phyloP scores from a whole-genome alignment of 805 yeast species.

The Candida sakaeoensis region DNA sequence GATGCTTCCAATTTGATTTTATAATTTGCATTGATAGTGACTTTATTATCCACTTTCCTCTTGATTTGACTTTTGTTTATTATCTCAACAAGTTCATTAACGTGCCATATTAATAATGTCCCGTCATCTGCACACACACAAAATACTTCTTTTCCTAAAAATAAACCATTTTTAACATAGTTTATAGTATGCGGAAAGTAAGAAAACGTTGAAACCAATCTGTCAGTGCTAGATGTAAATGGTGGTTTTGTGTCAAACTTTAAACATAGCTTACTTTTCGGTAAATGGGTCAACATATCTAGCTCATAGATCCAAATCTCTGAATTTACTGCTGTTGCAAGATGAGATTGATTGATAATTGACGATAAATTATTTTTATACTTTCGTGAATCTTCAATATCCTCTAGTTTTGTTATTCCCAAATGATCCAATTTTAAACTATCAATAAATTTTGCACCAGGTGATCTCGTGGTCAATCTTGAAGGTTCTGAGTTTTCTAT shows the following conservation, averaged over 20 bases:
- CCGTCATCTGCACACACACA: conserved; percentile 58
- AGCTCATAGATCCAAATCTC: conserved; percentile 32
- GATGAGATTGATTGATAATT: conserved; percentile 18
- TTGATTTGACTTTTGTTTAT: conserved; percentile 10
- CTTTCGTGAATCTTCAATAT: conserved; percentile 25
- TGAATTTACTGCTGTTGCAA: conserved; percentile 33
- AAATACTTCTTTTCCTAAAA: conserved; percentile 37
- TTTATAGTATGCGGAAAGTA: conserved; percentile 56
- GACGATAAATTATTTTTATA: conserved; percentile 41
- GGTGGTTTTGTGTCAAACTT: conserved; percentile 41
- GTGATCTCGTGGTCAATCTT: conserved; percentile 23
- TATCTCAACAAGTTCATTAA: conserved; percentile 20
- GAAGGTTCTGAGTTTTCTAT: conserved; percentile 11
- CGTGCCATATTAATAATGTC: conserved; percentile 34
- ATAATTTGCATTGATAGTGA: conserved; percentile 17
- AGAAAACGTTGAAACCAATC: conserved; percentile 48
- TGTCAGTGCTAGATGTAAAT: conserved; percentile 37
- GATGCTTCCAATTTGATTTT: conserved; percentile 39
- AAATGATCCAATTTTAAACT: conserved; percentile 21
- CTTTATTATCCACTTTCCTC: conserved; percentile 11
- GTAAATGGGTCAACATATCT: conserved; percentile 23
- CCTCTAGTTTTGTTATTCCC: conserved; percentile 18
- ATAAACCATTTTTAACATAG: conserved; percentile 39
- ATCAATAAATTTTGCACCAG: conserved; percentile 36
- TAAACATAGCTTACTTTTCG: conserved; percentile 22